phyloP scores from a whole-genome alignment of 2,329 filamentous ascomycete species.

The Trichoderma atroviride region DNA sequence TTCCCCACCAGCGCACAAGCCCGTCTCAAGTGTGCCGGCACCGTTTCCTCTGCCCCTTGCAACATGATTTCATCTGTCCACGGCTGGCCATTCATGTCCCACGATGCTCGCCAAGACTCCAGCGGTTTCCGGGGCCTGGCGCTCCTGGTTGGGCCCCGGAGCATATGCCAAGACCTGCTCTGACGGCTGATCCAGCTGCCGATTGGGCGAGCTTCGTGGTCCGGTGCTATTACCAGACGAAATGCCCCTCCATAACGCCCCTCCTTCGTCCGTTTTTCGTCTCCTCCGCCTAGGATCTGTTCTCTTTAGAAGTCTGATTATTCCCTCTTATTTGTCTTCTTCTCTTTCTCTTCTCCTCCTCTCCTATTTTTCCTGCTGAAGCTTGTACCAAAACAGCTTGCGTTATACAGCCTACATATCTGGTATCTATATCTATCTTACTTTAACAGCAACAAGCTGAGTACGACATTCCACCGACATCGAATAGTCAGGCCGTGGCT shows the following conservation, averaged over 20 bases:
- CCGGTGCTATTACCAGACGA: background rate
- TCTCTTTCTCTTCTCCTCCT: background rate
- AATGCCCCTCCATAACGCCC: constrained; percentile 20
- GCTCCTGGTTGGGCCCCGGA: constrained; percentile 13
- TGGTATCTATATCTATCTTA: background rate
- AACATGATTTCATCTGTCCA: constrained; percentile 19
- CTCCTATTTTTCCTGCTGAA: background rate
- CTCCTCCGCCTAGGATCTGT: background rate
- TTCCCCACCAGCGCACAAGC: constrained; percentile 1
- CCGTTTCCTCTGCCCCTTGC: constrained; percentile 11
- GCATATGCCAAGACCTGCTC: constrained; percentile 15
- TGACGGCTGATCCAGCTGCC: constrained; percentile 21
- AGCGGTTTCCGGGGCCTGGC: background rate
- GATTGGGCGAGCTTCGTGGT: constrained; percentile 1
- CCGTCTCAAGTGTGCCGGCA: constrained; percentile 11
- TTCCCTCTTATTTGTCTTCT: background rate
- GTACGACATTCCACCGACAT: background rate
- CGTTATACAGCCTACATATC: background rate
- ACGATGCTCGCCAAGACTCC: background rate
- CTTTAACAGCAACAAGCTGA: background rate
- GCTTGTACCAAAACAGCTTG: background rate
- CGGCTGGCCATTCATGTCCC: constrained; percentile 19
- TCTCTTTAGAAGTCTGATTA: background rate
- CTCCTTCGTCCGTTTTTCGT: constrained; percentile 11
- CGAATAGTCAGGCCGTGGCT: background rate